Conservation (phyloP, 257 asterid species). For the Coffea eugenioides region DNA sequence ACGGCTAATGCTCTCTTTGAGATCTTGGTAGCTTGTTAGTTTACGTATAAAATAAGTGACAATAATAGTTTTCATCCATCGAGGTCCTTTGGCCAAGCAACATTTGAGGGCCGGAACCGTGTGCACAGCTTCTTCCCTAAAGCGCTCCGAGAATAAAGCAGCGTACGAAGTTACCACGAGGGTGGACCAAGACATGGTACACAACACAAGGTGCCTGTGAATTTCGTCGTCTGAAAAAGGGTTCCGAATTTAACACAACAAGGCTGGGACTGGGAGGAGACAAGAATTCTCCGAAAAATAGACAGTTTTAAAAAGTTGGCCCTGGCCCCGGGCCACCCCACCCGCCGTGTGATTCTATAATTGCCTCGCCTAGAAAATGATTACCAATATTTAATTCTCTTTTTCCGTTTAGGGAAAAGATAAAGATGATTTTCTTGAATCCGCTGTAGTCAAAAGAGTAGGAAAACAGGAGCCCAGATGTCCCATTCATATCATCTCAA, state of each 20-base stretch:
- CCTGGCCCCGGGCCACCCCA: slow-evolving; percentile 10
- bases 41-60: too few relatives aligned
- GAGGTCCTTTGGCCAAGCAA: not conserved
- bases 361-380: not conserved
- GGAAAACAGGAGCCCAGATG: not conserved
- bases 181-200: not conserved
- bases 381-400: not conserved
- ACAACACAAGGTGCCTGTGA: not conserved
- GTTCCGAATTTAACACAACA: not conserved
- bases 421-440: not conserved
- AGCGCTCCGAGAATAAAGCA: not conserved
- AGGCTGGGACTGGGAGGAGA: slow-evolving; percentile 4
- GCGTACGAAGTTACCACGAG: not conserved
- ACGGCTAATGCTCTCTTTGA: too few relatives aligned
- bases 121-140: not conserved
- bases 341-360: slow-evolving; percentile 8
- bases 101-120: not conserved
- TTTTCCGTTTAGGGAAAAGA: not conserved
- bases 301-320: slow-evolving; percentile 7
- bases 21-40: too few relatives aligned
- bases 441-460: slow-evolving; percentile 2
- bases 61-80: too few relatives aligned
- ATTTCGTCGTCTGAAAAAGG: not conserved
- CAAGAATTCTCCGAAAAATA: slow-evolving; percentile 13
- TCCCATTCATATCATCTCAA: not conserved